Conservation (phyloP, 148 eudicot genomes). For the Rhododendron ferrugineum region DNA sequence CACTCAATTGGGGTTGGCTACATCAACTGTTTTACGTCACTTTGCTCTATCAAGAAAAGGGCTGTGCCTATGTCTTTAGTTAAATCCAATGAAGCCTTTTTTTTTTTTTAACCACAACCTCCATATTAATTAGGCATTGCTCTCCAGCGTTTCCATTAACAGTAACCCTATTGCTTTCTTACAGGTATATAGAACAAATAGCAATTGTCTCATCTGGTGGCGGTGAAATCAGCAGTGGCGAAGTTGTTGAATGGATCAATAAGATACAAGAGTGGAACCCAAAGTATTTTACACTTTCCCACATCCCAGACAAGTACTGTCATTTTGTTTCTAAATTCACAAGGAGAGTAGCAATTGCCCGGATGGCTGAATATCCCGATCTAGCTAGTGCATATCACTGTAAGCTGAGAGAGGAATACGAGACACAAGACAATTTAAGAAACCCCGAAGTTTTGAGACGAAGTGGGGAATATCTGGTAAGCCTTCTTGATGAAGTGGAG, state of each 20-base stretch:
- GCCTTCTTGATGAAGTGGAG: conserved; percentile 83
- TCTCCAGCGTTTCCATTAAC: background rate
- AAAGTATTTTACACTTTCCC: conserved; percentile 79
- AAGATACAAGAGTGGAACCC: conserved; percentile 87
- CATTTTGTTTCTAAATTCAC: conserved; percentile 57
- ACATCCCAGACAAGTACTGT: conserved; percentile 59
- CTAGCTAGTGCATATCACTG: conserved; percentile 77
- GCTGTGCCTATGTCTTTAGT: background rate
- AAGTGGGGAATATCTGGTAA: conserved; percentile 56
- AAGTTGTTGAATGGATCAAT: conserved; percentile 71
- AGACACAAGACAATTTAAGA: conserved; percentile 64
- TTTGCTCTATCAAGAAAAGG: background rate
- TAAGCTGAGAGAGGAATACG: conserved; percentile 67
- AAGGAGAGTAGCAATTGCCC: conserved; percentile 68
- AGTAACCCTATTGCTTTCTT: background rate
- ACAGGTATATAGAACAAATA: conserved; percentile 84
- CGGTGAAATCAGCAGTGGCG: conserved; percentile 42
- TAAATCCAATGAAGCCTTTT: background rate
- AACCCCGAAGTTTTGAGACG: conserved; percentile 48
- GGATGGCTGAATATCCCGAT: conserved; percentile 89
- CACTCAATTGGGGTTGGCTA: background rate
- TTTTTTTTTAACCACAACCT: background rate
- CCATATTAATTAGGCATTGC: background rate
- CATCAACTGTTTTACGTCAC: background rate
- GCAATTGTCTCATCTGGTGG: conserved; percentile 72